Base-by-base conservation (phyloP, 1,284 basidiomycete genomes). In the Hypsizygus ulmarius region DNA sequence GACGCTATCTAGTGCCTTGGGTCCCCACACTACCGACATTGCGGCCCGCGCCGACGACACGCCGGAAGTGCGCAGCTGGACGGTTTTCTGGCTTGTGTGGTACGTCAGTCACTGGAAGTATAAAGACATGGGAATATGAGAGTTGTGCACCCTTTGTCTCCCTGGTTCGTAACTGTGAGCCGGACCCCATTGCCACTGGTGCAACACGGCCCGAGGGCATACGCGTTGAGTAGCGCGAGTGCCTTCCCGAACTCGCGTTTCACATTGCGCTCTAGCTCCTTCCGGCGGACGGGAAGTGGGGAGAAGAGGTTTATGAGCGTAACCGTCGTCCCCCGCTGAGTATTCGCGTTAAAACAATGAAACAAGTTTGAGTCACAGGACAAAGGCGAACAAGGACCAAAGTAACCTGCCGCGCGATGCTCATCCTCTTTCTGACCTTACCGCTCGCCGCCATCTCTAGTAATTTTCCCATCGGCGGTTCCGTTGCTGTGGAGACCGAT, bases 191-290 rank as follows among this genome's bases (percentile, higher is more conserved):
- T 65, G 55, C 64, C 73, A 61, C 58, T 72, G 68, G 47, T 68
- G 59, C 39, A 68, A 59, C 87, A 83, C 7, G 92, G 91, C 0
- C 94, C 87, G 5, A 99, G 76, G 0, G 94, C 95, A 64, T 99
- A 99, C 0, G 92, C 93, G 46, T 87, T 87, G 34, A 99, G 67
- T 7, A 97, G 72, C 7, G 78, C 76, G 30, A 97, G 68, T 0
- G 90, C 87, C 61, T 97, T 97, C 3, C 82, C 82, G 62, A 89
- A 96, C 61, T 99, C 95, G 35, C 94, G 82, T 65, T 97, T 98
- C 3, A 79, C 74, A 55, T 96, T 95, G 49, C 91, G 79, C 61
- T 94, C 87, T 39, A 98, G 81, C 61, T 98, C 96, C 62, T 95
- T 95, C 5, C 93, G 76, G 2, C 97, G 81, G 2, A 99, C 97